These are phyloP conservation scores for Calycina herbarum DNA, from an alignment of 2,329 filamentous ascomycete genomes.

Conservation along the genomic window DNA sequence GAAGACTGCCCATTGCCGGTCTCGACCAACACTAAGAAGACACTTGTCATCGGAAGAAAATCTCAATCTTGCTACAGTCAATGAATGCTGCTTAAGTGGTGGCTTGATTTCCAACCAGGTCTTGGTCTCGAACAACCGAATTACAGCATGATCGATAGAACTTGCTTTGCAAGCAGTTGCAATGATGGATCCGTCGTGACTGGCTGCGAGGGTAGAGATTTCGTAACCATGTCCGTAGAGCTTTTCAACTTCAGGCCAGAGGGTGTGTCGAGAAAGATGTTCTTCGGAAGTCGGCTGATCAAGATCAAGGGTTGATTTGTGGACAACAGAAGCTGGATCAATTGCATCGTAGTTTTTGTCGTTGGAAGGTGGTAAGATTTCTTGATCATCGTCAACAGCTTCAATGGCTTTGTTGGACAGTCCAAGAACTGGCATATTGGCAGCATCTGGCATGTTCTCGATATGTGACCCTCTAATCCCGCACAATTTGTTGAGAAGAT, in stretches of 20 bases:
- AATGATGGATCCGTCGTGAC: slow-evolving; percentile 71
- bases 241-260: slow-evolving; percentile 96
- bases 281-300: slow-evolving; percentile 84
- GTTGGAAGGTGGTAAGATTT: slow-evolving; percentile 43
- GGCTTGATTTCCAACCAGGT: slow-evolving; percentile 87
- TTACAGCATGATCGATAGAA: slow-evolving; percentile 90
- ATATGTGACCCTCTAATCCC: slow-evolving; percentile 50
- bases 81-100: slow-evolving; percentile 76
- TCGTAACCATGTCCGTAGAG: slow-evolving; percentile 98
- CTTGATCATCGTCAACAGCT: slow-evolving; percentile 50
- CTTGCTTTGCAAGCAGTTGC: slow-evolving; percentile 93
- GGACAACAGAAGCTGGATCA: slow-evolving; percentile 55
- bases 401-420: slow-evolving; percentile 93
- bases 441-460: slow-evolving; percentile 72
- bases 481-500: slow-evolving; percentile 68
- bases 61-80: slow-evolving; percentile 79
- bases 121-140: slow-evolving; percentile 83
- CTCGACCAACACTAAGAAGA: slow-evolving; percentile 85
- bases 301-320: slow-evolving; percentile 63
- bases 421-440: slow-evolving; percentile 91
- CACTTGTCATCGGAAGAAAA: slow-evolving; percentile 75
- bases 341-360: slow-evolving; percentile 54
- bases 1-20: slow-evolving; percentile 89
- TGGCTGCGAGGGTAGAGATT: slow-evolving; percentile 82
- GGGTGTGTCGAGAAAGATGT: slow-evolving; percentile 80